Conservation (phyloP, 495 filamentous ascomycete genomes). For the Podospora didyma region DNA sequence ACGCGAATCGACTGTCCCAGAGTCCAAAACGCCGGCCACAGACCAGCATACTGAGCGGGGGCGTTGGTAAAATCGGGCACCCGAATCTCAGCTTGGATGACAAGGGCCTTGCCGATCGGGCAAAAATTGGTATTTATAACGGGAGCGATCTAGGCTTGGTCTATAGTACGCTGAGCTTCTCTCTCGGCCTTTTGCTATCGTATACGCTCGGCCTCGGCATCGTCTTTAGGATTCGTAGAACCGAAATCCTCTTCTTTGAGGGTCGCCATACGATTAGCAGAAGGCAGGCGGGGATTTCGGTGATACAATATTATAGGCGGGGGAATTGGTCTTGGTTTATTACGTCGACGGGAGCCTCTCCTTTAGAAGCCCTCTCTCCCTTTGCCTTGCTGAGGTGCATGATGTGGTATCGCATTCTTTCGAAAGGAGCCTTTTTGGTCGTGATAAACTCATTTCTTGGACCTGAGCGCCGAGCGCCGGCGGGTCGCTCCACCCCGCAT, state of each 20-base stretch:
- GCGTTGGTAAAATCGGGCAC: not conserved
- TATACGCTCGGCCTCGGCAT: conserved; percentile 69
- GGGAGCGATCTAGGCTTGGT: conserved; percentile 85
- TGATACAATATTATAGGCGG: conserved; percentile 80
- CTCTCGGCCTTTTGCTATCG: conserved; percentile 63
- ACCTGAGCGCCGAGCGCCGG: conserved; percentile 40
- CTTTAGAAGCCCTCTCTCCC: conserved; percentile 7
- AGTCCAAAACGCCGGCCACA: conserved; percentile 1
- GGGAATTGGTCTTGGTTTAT: conserved; percentile 76
- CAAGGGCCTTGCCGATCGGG: not conserved
- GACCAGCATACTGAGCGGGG: not conserved
- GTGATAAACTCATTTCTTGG: conserved; percentile 67
- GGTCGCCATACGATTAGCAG: conserved; percentile 48
- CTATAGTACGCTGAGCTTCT: conserved; percentile 75
- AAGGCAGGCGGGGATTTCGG: conserved; percentile 75
- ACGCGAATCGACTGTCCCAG: not conserved
- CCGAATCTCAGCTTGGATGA: not conserved
- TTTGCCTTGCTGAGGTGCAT: conserved; percentile 57
- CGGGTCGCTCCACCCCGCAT: conserved; percentile 60
- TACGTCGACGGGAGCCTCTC: conserved; percentile 57
- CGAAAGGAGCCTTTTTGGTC: conserved; percentile 72
- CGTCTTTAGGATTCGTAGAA: conserved; percentile 44
- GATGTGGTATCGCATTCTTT: conserved; percentile 81
- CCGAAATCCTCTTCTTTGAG: conserved; percentile 48
- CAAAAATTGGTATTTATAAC: conserved; percentile 36